Evolutionary conservation across 2,329 filamentous ascomycete species (phyloP), one percentile per base, ranked within the genome.

Genomic region (Aspergillus novoparasiticus): DNA sequence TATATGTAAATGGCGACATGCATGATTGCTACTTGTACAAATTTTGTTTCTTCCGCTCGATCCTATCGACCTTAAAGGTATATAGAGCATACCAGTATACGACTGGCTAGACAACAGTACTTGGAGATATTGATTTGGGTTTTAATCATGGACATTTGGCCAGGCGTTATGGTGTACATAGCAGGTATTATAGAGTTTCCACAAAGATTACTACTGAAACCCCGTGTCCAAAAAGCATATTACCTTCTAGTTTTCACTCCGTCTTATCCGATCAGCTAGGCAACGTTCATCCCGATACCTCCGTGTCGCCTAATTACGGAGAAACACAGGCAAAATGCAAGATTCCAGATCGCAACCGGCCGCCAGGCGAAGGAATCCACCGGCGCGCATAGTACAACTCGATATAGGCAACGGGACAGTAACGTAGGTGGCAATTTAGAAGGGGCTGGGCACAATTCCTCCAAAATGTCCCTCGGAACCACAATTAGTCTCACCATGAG

Each of bases 81-180:
- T 30, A 30, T 30, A 50, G 19, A 26, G 46, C 46, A 50, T 28
- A 16, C 26, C 23, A 19, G 46, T 30, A 11, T 28, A 28, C 3
- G 6, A 11, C 46, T 50, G 12, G 46, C 46, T 50, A 14, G 23
- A 19, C 23, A 10, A n/a, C 2, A 4, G 46, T 19, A 19, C 46
- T 30, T 50, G 23, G 26, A 19, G 21, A 46, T 46, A 14, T 50
- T 50, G 46, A 19, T n/a, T n/a, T 32, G 46, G 30, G 19, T 36
- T 53, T 34, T 54, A 54, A 54, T 54, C 23, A 48, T 34, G 50
- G 19, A 36, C 14, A n/a, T 54, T 16, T 34, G 30, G 30, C 10
- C 19, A 23, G 51, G 51, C 19, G 51, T 54, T 54, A 54, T 23
- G 51, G 51, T 23, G 30, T 54, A 54, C 5, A 54, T 54, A 54